These are phyloP conservation scores for Phialophora chinensis DNA, from an alignment of 2,329 filamentous ascomycete species.

Conservation along the genomic window DNA sequence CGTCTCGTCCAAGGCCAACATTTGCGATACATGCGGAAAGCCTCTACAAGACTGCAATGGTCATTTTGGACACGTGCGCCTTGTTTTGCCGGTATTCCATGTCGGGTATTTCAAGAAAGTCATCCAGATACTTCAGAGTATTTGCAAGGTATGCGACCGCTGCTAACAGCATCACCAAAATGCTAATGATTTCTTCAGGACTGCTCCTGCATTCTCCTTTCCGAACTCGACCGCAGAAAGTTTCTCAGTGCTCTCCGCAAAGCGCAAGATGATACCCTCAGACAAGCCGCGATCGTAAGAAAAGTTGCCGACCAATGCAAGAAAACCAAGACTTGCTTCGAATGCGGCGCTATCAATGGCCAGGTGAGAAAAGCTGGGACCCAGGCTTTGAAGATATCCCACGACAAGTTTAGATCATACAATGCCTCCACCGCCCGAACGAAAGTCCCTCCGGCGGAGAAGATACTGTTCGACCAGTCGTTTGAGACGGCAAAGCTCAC, in stretches of 20 bases:
- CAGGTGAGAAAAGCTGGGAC: constrained; percentile 85
- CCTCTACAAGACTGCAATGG: constrained; percentile 84
- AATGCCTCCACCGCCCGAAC: constrained; percentile 86
- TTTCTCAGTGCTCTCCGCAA: constrained; percentile 82
- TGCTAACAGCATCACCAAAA: constrained; percentile 11
- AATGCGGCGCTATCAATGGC: constrained; percentile 83
- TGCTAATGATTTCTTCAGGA: constrained; percentile 54
- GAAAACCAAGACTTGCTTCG: constrained; percentile 81
- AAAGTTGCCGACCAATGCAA: constrained; percentile 87
- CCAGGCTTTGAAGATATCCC: constrained; percentile 85
- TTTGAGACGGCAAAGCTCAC: constrained; percentile 79
- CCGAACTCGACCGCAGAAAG: constrained; percentile 75
- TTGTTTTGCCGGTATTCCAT: constrained; percentile 91
- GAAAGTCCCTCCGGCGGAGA: constrained; percentile 81
- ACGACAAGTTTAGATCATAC: constrained; percentile 88
- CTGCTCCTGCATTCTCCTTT: constrained; percentile 82
- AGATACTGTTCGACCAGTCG: constrained; percentile 82
- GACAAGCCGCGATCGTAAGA: constrained; percentile 82
- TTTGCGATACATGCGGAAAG: constrained; percentile 83
- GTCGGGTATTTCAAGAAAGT: constrained; percentile 95
- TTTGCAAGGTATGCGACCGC: constrained; percentile 71
- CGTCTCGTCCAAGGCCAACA: constrained; percentile 80
- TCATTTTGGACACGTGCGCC: constrained; percentile 91
- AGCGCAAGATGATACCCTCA: constrained; percentile 83
- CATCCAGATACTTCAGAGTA: constrained; percentile 88